Evolutionary conservation across 805 yeast genomes (phyloP).

Genomic region (Clavispora fructus): DNA sequence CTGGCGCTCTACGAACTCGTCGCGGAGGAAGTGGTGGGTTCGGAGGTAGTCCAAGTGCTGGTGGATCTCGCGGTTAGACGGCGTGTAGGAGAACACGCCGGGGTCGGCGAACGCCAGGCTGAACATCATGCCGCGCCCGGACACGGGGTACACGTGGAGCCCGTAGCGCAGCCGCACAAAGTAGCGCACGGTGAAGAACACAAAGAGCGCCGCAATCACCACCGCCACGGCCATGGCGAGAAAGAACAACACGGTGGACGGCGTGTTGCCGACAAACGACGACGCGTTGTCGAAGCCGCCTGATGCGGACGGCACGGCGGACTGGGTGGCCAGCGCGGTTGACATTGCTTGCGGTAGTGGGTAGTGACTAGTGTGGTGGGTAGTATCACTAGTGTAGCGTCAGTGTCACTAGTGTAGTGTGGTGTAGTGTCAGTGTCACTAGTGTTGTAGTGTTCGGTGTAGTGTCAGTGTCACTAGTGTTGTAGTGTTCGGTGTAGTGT

Average conservation of each 20-base stretch:
- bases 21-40: slow-evolving; percentile 26
- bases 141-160: slow-evolving; percentile 38
- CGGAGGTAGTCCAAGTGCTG: slow-evolving; percentile 34
- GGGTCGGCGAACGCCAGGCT: slow-evolving; percentile 5
- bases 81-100: slow-evolving; percentile 10
- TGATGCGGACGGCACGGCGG: not conserved
- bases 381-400: no score
- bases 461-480: no score
- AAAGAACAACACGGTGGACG: slow-evolving; percentile 60
- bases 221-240: slow-evolving; percentile 61
- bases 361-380: no score
- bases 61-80: slow-evolving; percentile 22
- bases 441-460: no score
- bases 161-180: slow-evolving; percentile 55
- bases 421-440: no score
- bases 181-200: slow-evolving; percentile 58
- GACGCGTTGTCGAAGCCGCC: not conserved
- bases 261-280: slow-evolving; percentile 41
- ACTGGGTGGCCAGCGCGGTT: not conserved
- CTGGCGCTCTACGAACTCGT: slow-evolving; percentile 25
- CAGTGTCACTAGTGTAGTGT: no score
- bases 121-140: slow-evolving; percentile 21
- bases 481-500: no score
- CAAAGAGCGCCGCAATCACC: slow-evolving; percentile 48
- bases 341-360: not conserved